These are phyloP conservation scores for Pichia occidentalis DNA, from an alignment of 805 yeast genomes.

Conservation along the genomic window DNA sequence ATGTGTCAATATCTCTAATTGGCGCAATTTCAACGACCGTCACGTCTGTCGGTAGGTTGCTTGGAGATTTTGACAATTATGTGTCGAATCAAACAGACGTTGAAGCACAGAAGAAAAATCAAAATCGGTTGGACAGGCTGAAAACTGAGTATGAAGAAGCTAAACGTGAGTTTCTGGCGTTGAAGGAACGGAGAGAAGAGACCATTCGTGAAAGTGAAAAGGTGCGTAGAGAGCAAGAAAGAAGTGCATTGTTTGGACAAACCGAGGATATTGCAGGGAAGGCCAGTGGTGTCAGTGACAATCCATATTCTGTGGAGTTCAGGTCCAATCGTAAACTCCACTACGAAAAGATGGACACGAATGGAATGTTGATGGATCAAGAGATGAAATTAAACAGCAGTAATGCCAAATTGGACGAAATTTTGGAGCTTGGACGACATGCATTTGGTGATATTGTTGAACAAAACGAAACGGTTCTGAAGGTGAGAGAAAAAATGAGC, in stretches of 20 bases:
- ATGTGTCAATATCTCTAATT: constrained; percentile 47
- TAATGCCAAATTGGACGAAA: constrained; percentile 78
- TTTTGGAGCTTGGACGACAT: constrained; percentile 80
- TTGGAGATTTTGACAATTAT: constrained; percentile 38
- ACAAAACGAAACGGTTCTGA: constrained; percentile 66
- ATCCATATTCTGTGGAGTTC: constrained; percentile 39
- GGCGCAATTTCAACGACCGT: constrained; percentile 75
- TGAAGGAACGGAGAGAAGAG: constrained; percentile 52
- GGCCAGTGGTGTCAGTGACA: constrained; percentile 30
- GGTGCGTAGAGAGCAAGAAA: constrained; percentile 30
- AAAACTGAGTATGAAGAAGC: constrained; percentile 41
- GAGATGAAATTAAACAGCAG: constrained; percentile 54
- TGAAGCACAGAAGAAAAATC: constrained; percentile 50
- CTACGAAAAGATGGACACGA: constrained; percentile 33
- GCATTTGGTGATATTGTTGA: constrained; percentile 82
- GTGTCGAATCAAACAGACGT: constrained; percentile 51
- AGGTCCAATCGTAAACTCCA: constrained; percentile 5
- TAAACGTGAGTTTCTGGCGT: constrained; percentile 43
- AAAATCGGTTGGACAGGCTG: constrained; percentile 56
- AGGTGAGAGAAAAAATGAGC: constrained; percentile 57
- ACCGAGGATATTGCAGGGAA: constrained; percentile 16
- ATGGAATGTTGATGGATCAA: constrained; percentile 66
- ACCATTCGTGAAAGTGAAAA: constrained; percentile 39
- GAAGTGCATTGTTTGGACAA: constrained; percentile 30
- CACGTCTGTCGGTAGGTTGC: constrained; percentile 66